phyloP scores from a whole-genome alignment of 306 rosid genomes.

The Citrullus amarus region DNA sequence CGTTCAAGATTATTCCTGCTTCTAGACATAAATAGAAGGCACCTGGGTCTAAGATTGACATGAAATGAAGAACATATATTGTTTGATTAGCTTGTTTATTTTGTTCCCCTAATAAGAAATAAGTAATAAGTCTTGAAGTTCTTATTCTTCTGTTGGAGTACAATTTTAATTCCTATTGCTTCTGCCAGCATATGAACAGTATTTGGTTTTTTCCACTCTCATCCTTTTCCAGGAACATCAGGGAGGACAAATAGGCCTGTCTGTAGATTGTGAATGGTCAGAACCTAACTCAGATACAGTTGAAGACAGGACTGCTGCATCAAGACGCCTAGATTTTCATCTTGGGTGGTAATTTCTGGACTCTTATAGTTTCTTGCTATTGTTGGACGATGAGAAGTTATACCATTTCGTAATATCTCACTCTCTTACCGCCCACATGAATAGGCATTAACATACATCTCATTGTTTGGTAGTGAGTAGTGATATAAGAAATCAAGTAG shows the following conservation, averaged over 20 bases:
- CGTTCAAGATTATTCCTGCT: not conserved
- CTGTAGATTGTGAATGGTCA: constrained; percentile 88
- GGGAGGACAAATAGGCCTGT: constrained; percentile 70
- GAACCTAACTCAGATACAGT: constrained; percentile 65
- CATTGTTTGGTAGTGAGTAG: not conserved
- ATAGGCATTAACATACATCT: not conserved
- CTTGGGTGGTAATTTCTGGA: constrained; percentile 57
- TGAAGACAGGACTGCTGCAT: constrained; percentile 69
- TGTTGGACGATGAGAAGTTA: not conserved
- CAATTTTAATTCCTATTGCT: not conserved
- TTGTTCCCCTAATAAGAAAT: not conserved
- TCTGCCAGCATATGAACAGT: not conserved
- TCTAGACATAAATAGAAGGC: not conserved
- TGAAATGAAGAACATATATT: not conserved
- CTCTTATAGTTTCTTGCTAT: not conserved
- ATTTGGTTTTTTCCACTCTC: constrained; percentile 7
- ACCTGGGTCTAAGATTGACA: not conserved
- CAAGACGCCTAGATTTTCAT: constrained; percentile 87
- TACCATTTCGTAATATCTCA: not conserved
- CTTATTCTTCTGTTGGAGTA: not conserved
- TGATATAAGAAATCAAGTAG: too few relatives aligned
- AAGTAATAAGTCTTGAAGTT: not conserved
- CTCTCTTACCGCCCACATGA: not conserved
- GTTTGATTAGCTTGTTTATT: not conserved
- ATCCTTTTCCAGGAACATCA: constrained; percentile 43